Evolutionary conservation across 352 stramenopile genomes (phyloP).

Genomic region (Pythium brachiatum): DNA sequence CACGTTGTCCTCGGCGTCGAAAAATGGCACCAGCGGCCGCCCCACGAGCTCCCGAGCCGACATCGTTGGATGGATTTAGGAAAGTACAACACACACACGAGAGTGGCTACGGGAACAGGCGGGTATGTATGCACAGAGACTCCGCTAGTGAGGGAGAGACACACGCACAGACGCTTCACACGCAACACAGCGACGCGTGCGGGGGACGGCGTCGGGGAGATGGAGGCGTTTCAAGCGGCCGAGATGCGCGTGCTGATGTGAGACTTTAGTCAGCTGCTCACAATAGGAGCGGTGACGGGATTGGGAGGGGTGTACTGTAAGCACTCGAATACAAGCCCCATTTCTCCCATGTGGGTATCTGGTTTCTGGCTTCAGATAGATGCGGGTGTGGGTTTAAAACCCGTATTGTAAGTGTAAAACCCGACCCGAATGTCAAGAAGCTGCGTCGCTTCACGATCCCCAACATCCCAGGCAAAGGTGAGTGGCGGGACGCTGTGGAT

Average conservation of each 20-base stretch:
- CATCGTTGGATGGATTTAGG: conserved; percentile 8
- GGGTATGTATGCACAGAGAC: not conserved
- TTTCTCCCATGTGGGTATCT: conserved; percentile 8
- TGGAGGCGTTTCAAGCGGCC: not conserved
- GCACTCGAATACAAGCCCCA: not conserved
- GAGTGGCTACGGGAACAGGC: not conserved
- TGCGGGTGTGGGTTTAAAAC: not conserved
- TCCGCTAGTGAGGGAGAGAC: too few relatives aligned
- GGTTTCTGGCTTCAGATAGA: conserved; percentile 8
- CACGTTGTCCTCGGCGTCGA: conserved; percentile 71
- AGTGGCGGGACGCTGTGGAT: not conserved
- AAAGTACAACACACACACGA: not conserved
- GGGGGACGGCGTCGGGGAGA: not conserved
- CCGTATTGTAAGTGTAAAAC: not conserved
- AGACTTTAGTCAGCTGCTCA: not conserved
- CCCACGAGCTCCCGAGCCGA: conserved; percentile 41
- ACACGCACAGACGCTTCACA: not conserved
- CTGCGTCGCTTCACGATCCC: not conserved
- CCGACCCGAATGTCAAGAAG: not conserved
- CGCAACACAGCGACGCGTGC: not conserved
- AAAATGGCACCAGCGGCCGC: conserved; percentile 72
- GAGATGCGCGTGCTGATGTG: not conserved
- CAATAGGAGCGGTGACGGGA: not conserved
- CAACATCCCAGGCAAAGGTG: not conserved
- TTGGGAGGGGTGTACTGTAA: not conserved